These are phyloP conservation scores for Maudiozyma bulderi DNA, from an alignment of 805 yeast genomes.

Conservation along the genomic window DNA sequence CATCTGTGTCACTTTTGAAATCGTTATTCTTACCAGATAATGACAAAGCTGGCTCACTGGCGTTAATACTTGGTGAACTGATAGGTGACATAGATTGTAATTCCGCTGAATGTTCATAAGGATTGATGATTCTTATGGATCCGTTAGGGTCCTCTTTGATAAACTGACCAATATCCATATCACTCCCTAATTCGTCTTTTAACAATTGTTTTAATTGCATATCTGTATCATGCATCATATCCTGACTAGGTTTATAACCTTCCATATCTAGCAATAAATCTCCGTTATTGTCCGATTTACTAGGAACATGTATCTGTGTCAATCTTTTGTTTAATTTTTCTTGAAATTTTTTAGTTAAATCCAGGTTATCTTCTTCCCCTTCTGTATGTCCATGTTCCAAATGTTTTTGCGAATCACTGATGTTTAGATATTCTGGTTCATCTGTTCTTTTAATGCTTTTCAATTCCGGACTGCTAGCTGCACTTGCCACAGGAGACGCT, in stretches of 20 bases:
- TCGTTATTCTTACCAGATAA: background rate
- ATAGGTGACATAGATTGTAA: constrained; percentile 11
- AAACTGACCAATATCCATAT: constrained; percentile 36
- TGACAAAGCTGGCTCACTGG: constrained; percentile 10
- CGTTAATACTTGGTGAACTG: constrained; percentile 14
- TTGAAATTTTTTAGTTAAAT: constrained; percentile 13
- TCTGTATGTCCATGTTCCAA: background rate
- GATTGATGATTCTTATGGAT: constrained; percentile 46
- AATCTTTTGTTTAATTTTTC: constrained; percentile 52
- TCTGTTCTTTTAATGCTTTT: constrained; percentile 16
- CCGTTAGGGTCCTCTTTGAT: constrained; percentile 57
- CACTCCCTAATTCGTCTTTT: constrained; percentile 61
- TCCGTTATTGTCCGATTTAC: constrained; percentile 80
- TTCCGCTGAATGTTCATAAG: constrained; percentile 14
- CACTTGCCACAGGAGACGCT: constrained; percentile 77
- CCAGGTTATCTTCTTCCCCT: background rate
- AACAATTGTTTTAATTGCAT: constrained; percentile 62
- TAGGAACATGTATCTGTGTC: constrained; percentile 69
- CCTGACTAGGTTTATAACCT: constrained; percentile 84
- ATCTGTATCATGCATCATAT: constrained; percentile 68
- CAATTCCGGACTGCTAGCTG: constrained; percentile 48
- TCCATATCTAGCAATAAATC: constrained; percentile 87
- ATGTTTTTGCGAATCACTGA: constrained; percentile 9
- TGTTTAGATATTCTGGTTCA: constrained; percentile 29
- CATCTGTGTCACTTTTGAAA: background rate